Base-by-base conservation (phyloP, 768 basidiomycete genomes). In the Xanthoconium purpureum region DNA sequence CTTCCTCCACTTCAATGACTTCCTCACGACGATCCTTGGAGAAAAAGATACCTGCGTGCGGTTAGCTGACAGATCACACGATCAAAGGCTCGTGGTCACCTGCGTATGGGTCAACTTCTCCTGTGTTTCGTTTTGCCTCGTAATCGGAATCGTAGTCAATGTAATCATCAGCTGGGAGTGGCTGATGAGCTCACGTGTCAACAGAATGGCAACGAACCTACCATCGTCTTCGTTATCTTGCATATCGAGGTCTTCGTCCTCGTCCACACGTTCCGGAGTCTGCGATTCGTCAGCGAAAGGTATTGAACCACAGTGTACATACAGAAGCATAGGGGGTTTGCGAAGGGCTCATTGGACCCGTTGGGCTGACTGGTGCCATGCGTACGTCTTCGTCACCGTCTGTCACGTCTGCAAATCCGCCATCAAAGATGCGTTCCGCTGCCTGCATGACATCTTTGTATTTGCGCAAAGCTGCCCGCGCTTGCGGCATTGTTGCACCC, bases 391-490 rank as follows among this genome's bases (percentile, higher is more conserved):
- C 84, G 48, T 84, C 74, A 18, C 68, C 72, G 36, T 75, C 77
- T n/a, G 64, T 72, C n/a, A 91, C 75, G 66, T 88, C 74, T 63
- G 91, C 88, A 64, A 91, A 94, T 60, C 87, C 84, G 13, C 94
- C 94, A 59, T 89, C 87, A 58, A 92, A 89, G 57, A 92, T 84
- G 45, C 80, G 80, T 70, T 93, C 93, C 3, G 94, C 93, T 14
- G 94, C 94, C 66, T 90, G 80, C 89, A 92, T 91, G 36, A 94
- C 92, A 78, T 98, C 94, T 59, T 84, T 89, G 68, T 89, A 82
- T 64, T 85, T 84, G 59, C 78, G 81, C 66, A 97, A 73, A 17
- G 94, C 94, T 32, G 88, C 90, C 63, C 82, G 83, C 39, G 95
- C 94, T 74, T 94, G 90, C 13, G 84, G 82, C 12, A 74, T 69